Base-by-base conservation (phyloP, 768 basidiomycete species). In the Trametes gibbosa region DNA sequence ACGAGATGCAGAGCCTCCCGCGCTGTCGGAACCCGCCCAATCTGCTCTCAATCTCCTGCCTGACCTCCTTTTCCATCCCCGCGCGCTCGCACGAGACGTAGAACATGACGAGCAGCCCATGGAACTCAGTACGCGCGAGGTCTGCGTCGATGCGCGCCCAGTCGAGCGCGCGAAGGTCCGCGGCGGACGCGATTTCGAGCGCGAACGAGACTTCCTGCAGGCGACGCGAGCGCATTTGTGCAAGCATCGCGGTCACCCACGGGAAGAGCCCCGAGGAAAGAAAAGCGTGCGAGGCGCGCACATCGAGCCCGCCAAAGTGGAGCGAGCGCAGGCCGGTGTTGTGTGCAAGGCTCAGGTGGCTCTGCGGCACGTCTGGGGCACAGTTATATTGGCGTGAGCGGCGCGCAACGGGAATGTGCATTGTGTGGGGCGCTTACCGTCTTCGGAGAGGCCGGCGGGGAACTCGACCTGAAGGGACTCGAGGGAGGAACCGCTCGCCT, bases 381-480 rank as follows among this genome's bases (percentile, higher is more conserved):
- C 14, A 27, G 17, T 39, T 27, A 3, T 10, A n/a, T 42, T 25
- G 42, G 45, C 27, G 21, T 8, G 29, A n/a, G 14, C 16, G 23
- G 21, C 0, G 6, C 21, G n/a, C n/a, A n/a, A n/a, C n/a, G n/a
- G 23, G 35, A 10, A 6, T 9, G 47, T 16, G 29, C n/a, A n/a
- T n/a, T n/a, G n/a, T n/a, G 39, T n/a, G 23, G 14, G 42, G n/a
- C 16, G 41, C 57, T 37, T 27, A 68, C 67, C 65, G 50, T 63
- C 62, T 39, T 68, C 63, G 7, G 66, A 61, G 17, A 66, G 50
- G 21, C 66, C 66, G 12, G 63, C 54, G 13, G 68, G 68, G 53
- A 69, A 69, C 64, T 69, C 68, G 46, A 69, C 50, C 42, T 65
- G 65, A 35, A 70, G 63, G 17, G 64, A 58, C 61, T 68, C 69